A percentile compares a stretch with the other conserved stretches of the same genome.
These are phyloP conservation scores for Paraurostyla sp. DNA, from an alignment of 73 alveolate species.

Conservation along the genomic window DNA sequence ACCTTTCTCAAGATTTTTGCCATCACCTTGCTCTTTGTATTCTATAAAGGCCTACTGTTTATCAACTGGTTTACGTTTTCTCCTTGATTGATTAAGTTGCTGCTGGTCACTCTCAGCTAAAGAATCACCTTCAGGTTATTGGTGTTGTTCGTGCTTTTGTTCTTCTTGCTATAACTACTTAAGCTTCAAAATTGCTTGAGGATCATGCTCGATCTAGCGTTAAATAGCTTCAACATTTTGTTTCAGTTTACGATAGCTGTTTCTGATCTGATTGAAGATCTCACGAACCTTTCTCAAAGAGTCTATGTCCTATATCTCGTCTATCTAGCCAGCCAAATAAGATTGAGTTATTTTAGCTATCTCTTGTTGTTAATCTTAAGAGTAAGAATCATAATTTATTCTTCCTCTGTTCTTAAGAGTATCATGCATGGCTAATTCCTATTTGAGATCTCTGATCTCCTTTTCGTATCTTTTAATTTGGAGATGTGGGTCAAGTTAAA, in stretches of 20 bases:
- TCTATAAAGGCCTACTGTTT: slow-evolving; percentile 83
- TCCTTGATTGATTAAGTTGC: neutral
- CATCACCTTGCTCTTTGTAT: slow-evolving; percentile 90
- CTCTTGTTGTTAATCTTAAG: slow-evolving; percentile 92
- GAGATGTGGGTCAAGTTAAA: slow-evolving; percentile 95
- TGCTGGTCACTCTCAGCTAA: slow-evolving; percentile 52
- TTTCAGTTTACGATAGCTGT: slow-evolving; percentile 86
- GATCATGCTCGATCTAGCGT: slow-evolving; percentile 57
- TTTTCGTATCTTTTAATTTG: slow-evolving; percentile 94
- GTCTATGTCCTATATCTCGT: slow-evolving; percentile 92
- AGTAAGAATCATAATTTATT: slow-evolving; percentile 96
- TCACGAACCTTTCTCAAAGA: slow-evolving; percentile 95
- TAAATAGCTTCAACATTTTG: slow-evolving; percentile 67
- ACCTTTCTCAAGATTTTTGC: slow-evolving; percentile 82
- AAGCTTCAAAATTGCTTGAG: slow-evolving; percentile 36
- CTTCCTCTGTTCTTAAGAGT: slow-evolving; percentile 98
- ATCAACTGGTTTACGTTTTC: slow-evolving; percentile 58
- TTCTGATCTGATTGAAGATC: slow-evolving; percentile 93
- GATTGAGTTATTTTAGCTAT: slow-evolving; percentile 81
- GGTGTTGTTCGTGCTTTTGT: slow-evolving; percentile 69
- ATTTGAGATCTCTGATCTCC: slow-evolving; percentile 98
- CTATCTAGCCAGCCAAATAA: slow-evolving; percentile 92
- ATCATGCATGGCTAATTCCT: slow-evolving; percentile 99
- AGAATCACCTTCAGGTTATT: slow-evolving; percentile 59
- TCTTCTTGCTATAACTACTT: slow-evolving; percentile 62